These are phyloP conservation scores for Colletotrichum camelliae DNA, from an alignment of 2,329 filamentous ascomycete genomes.

Conservation along the genomic window DNA sequence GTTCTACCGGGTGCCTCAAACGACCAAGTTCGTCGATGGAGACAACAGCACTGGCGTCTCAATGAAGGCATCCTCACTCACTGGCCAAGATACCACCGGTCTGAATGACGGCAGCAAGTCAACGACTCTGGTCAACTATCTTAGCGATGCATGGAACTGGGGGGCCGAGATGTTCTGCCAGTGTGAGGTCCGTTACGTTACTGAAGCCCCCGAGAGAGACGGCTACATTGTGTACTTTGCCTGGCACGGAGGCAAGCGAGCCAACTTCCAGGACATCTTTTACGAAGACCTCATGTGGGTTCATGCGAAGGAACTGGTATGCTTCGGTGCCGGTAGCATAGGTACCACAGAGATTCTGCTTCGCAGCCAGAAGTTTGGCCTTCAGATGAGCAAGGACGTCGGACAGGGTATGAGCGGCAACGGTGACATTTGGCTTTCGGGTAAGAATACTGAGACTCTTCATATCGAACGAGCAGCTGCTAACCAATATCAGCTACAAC, in stretches of 20 bases:
- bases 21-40: conserved; percentile 65
- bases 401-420: conserved; percentile 70
- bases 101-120: conserved; percentile 73
- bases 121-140: conserved; percentile 69
- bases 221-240: conserved; percentile 72
- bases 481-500: conserved; percentile 55
- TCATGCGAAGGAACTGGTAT: conserved; percentile 67
- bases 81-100: conserved; percentile 68
- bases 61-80: conserved; percentile 64
- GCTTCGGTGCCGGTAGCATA: conserved; percentile 70
- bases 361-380: conserved; percentile 61
- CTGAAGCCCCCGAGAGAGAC: conserved; percentile 49
- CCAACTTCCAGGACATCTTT: conserved; percentile 57
- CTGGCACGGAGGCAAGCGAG: conserved; percentile 65
- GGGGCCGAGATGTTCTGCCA: conserved; percentile 75
- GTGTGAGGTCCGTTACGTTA: conserved; percentile 68
- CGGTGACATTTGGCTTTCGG: conserved; percentile 72
- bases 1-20: conserved; percentile 63
- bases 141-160: conserved; percentile 75
- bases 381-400: conserved; percentile 61
- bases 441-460: conserved; percentile 33
- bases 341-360: conserved; percentile 72
- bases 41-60: conserved; percentile 67
- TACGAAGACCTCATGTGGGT: conserved; percentile 71
- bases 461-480: conserved; percentile 14